Evolutionary conservation across 495 filamentous ascomycete species (phyloP), one percentile per base, ranked within the genome.

Genomic region (Trichoderma erinaceum): DNA sequence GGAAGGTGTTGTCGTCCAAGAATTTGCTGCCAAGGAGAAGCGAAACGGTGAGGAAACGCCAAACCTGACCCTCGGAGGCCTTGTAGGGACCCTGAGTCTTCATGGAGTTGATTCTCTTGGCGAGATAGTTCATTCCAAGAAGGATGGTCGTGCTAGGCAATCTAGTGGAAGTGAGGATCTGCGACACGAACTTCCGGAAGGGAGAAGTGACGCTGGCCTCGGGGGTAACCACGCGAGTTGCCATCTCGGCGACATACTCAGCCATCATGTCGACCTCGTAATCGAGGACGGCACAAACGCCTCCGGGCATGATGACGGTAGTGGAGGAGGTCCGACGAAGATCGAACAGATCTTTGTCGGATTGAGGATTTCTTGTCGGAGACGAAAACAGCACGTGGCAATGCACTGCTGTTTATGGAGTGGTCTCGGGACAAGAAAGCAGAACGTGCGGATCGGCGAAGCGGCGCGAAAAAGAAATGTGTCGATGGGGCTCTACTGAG

Each of bases 251-350:
- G 75, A 99, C 95, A 80, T 97, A 99, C 74, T 97, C 93, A 67
- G 93, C 90, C 93, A 98, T 99, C 77, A 92, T 84, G 71, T 97
- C 93, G 88, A 98, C 95, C 76, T 98, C 95, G 78, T 99, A 99
- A 82, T 99, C 96, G 76, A 99, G 86, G 78, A 96, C 89, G 67
- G 92, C 91, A 73, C 95, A 93, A 48, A 99, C 96, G 72, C 95
- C 95, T 80, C 95, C 95, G 70, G 77, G 85, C 81, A 83, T 83
- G 64, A 50, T 69, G 68, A 52, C 56, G 56, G 23, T 69, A 27
- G 18, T 52, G 35, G 32, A 38, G 41, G 41, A 29, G 21, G 67
- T 41, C 58, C 67, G 67, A 68, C 58, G 41, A 64, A 64, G 67
- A 63, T 64, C 66, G 50, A 61, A n/a, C 3, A 11, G 66, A 58